Conservation (phyloP, 2,329 filamentous ascomycete species). For the Phialophora chinensis region DNA sequence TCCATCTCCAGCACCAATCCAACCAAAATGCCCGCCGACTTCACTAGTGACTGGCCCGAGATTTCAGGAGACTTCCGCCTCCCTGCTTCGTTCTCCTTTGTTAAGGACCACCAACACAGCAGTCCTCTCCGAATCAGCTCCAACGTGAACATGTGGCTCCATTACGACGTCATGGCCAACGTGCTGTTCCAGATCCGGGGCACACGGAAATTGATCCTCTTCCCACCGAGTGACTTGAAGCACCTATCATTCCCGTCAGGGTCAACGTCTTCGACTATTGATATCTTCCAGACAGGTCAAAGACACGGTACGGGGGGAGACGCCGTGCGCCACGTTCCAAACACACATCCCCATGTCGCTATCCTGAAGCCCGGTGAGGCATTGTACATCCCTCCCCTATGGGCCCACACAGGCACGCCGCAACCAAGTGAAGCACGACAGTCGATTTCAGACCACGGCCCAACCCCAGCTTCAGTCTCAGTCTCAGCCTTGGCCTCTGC, state of each 20-base stretch:
- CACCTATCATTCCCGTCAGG: constrained; percentile 75
- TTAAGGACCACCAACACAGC: constrained; percentile 71
- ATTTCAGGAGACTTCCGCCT: constrained; percentile 73
- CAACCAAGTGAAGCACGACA: constrained; percentile 45
- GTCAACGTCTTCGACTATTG: constrained; percentile 77
- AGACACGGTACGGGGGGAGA: constrained; percentile 37
- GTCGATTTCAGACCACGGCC: background rate
- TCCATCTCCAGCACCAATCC: constrained; percentile 74
- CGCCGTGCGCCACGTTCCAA: constrained; percentile 63
- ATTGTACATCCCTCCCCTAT: constrained; percentile 80
- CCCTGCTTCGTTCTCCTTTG: constrained; percentile 65
- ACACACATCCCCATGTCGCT: constrained; percentile 70
- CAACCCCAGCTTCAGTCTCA: constrained; percentile 1
- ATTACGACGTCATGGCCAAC: constrained; percentile 89
- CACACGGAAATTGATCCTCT: constrained; percentile 74
- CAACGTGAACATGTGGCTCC: constrained; percentile 84
- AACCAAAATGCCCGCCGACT: constrained; percentile 70
- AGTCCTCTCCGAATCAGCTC: constrained; percentile 81
- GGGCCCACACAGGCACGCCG: constrained; percentile 77
- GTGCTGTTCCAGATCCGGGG: constrained; percentile 80
- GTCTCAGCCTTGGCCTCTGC: constrained; percentile 2
- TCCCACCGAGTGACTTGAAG: constrained; percentile 76
- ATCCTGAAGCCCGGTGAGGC: constrained; percentile 73
- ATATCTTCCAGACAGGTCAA: constrained; percentile 65
- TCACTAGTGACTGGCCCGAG: constrained; percentile 72